Evolutionary conservation across 2,329 filamentous ascomycete species (phyloP), one percentile per base, ranked within the genome.

Genomic region (Scedosporium apiospermum): DNA sequence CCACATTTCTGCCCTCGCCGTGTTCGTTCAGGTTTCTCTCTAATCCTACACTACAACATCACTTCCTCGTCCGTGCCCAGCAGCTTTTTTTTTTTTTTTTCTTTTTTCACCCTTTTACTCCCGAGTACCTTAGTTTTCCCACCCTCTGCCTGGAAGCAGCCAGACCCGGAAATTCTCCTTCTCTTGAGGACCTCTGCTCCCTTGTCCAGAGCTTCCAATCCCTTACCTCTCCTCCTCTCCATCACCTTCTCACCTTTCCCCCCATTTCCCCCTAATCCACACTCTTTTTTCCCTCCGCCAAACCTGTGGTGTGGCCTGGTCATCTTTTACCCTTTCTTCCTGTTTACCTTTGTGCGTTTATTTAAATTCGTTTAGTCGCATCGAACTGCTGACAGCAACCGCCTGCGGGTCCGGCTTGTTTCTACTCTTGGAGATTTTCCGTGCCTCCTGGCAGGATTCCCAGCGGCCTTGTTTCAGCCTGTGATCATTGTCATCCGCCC

Each of bases 391-490:
- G 61, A 53, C 51, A 55, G 27, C 60, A 38, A 55, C 60, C 53
- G 53, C 60, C 60, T 58, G 60, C 53, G 60, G 60, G 60, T 62
- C 60, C 60, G 51, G 51, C 60, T 62, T 57, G 60, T 62, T 62
- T 62, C 60, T 62, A 42, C 60, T 62, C 57, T 46, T 61, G 55
- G 49, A 55, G 60, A 62, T 62, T 62, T 62, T 62, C 60, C 60
- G 60, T 57, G 60, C 49, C 60, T 62, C 60, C 60, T 62, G 60
- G 53, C 60, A 41, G 60, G 60, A 62, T 58, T 62, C 51, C 14
- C 60, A 41, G 53, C 60, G 51, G 51, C 60, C 53, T 61, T 62
- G 60, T 62, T 62, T 62, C 60, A 62, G 60, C 60, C 60, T 27
- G 51, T 41, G 60, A 46, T 41, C 34, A 46, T 59, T 41, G 30